These are phyloP conservation scores for Notholithocarpus densiflorus DNA, from an alignment of 306 rosid genomes.

Conservation along the genomic window DNA sequence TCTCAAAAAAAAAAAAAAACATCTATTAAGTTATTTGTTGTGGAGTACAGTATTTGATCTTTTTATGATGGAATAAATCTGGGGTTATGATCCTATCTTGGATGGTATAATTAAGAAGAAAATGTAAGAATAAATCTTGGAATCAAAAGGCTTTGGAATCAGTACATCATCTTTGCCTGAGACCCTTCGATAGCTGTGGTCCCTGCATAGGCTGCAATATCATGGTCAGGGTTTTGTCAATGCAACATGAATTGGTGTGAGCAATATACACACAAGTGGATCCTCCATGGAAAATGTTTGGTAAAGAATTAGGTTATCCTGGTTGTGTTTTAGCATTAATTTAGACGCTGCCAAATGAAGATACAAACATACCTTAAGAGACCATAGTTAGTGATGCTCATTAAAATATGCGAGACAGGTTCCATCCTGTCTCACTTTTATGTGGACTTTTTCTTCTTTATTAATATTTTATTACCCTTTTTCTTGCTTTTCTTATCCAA, in stretches of 20 bases:
- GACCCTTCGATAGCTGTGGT: no score
- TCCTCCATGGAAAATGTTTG: conserved; percentile 4
- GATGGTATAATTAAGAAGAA: no score
- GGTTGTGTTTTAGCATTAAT: conserved; percentile 6
- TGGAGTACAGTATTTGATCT: no score
- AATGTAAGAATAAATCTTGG: neutral
- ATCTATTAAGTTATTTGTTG: no score
- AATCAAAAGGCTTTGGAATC: neutral
- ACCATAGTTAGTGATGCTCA: neutral
- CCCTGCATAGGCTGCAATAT: no score
- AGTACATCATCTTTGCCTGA: neutral
- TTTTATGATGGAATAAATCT: no score
- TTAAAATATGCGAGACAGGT: neutral
- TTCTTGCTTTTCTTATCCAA: neutral
- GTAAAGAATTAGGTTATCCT: conserved; percentile 11
- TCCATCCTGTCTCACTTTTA: neutral
- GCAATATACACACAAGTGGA: neutral
- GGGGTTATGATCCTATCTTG: no score
- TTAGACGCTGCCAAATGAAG: conserved; percentile 29
- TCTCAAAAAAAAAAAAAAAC: fast-evolving
- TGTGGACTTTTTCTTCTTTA: no score
- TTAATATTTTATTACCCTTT: neutral
- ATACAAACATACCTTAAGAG: neutral
- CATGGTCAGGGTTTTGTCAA: neutral
- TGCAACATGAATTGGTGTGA: neutral